A percentile compares a stretch with the other conserved stretches of the same genome.
These are phyloP conservation scores for Epichloe hybrida DNA, from an alignment of 2,329 filamentous ascomycete species.

Conservation along the genomic window DNA sequence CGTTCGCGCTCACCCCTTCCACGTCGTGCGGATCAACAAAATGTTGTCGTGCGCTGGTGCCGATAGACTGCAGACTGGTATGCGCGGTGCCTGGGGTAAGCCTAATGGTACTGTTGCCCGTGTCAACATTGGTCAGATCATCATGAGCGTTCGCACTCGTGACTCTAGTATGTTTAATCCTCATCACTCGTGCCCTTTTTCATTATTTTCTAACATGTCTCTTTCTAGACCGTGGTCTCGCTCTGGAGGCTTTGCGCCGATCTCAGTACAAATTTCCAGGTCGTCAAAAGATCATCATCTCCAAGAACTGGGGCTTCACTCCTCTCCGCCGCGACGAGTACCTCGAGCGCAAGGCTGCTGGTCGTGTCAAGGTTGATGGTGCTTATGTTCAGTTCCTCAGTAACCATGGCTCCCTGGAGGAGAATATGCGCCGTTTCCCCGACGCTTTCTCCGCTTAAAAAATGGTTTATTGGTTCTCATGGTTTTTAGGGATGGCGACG, in stretches of 20 bases:
- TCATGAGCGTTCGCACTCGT: constrained; percentile 93
- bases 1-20: constrained; percentile 91
- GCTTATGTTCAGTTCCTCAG: constrained; percentile 98
- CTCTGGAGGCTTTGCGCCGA: constrained; percentile 96
- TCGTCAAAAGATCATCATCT: constrained; percentile 99
- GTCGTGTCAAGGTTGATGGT: constrained; percentile 91
- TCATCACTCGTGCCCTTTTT: background rate
- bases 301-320: constrained; percentile 99
- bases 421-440: constrained; percentile 93
- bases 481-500: constrained; percentile 30
- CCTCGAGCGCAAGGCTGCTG: constrained; percentile 84
- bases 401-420: constrained; percentile 74
- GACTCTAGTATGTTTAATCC: constrained; percentile 55
- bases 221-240: constrained; percentile 62
- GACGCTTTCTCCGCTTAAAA: constrained; percentile 62
- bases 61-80: constrained; percentile 99
- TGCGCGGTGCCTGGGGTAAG: constrained; percentile 99
- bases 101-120: constrained; percentile 96
- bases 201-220: background rate
- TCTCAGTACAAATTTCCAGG: constrained; percentile 99
- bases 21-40: constrained; percentile 99
- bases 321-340: constrained; percentile 98
- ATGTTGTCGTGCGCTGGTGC: constrained; percentile 99
- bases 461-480: constrained; percentile 21
- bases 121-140: constrained; percentile 99